phyloP scores from a whole-genome alignment of 1,284 basidiomycete species.

The Agroathelia rolfsii region DNA sequence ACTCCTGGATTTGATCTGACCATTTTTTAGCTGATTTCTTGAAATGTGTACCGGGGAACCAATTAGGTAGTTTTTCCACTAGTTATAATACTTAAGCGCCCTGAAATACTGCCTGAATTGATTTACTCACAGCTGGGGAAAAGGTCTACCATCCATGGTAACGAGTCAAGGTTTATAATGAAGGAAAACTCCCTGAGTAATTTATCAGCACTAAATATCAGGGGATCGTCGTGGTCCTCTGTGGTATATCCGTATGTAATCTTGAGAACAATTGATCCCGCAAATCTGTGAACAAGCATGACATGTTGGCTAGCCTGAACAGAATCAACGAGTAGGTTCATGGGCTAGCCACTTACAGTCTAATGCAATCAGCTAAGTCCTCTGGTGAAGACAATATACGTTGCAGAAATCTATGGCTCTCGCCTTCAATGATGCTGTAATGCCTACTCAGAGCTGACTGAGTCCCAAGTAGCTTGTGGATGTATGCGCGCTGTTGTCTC shows the following conservation, averaged over 20 bases:
- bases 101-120: not conserved
- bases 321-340: constrained; percentile 3
- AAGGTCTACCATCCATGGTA: constrained; percentile 14
- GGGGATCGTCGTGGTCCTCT: constrained; percentile 10
- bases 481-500: constrained; percentile 50
- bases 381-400: constrained; percentile 44
- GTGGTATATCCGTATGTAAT: constrained; percentile 13
- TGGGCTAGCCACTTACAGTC: constrained; percentile 34
- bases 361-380: constrained; percentile 42
- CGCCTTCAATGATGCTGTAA: constrained; percentile 36
- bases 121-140: constrained; percentile 12
- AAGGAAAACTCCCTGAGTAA: constrained; percentile 47
- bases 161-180: constrained; percentile 12
- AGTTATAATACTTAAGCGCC: no score
- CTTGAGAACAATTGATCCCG: constrained; percentile 13
- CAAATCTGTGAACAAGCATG: constrained; percentile 7
- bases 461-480: constrained; percentile 49
- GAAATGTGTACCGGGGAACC: constrained; percentile 13
- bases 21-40: constrained; percentile 10
- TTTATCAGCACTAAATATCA: constrained; percentile 11
- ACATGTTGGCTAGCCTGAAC: not conserved
- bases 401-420: constrained; percentile 46
- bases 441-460: constrained; percentile 39
- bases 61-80: constrained; percentile 10
- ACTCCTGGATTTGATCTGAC: constrained; percentile 8